Conservation (phyloP, 2,329 filamentous ascomycete species). For the Sporothrix inflata region DNA sequence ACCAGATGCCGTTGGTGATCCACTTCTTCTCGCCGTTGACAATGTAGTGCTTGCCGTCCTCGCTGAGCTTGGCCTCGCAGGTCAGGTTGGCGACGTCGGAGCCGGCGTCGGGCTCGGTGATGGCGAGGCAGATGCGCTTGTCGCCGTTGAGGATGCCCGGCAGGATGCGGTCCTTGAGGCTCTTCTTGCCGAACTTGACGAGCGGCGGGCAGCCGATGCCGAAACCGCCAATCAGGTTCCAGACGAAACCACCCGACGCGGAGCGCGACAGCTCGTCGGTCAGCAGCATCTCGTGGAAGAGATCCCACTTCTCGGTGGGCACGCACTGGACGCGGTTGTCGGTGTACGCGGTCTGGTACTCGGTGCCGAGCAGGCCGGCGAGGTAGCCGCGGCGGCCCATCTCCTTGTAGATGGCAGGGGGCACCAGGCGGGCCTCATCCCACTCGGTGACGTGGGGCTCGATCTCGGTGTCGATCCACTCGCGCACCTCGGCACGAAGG, state of each 20-base stretch:
- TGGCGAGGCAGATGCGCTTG: conserved; percentile 96
- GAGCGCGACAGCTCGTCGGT: conserved; percentile 91
- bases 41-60: conserved; percentile 98
- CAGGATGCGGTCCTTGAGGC: conserved; percentile 81
- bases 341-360: conserved; percentile 77
- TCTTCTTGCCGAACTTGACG: conserved; percentile 87
- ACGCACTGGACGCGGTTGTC: conserved; percentile 76
- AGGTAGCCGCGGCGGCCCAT: conserved; percentile 94
- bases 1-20: conserved; percentile 98
- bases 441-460: conserved; percentile 93
- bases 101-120: conserved; percentile 95
- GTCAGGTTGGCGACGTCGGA: conserved; percentile 93
- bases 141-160: conserved; percentile 87
- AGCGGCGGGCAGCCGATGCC: conserved; percentile 92
- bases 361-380: conserved; percentile 83
- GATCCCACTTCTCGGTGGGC: conserved; percentile 87
- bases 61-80: conserved; percentile 91
- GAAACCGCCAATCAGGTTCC: conserved; percentile 96
- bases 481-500: conserved; percentile 84
- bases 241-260: conserved; percentile 90
- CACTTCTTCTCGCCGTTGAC: conserved; percentile 99
- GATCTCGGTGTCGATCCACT: conserved; percentile 88
- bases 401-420: conserved; percentile 87
- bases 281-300: conserved; percentile 95
- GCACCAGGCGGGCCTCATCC: conserved; percentile 93